phyloP scores from a whole-genome alignment of 139 green algal species.

The Tetradesmus lagerheimii region DNA sequence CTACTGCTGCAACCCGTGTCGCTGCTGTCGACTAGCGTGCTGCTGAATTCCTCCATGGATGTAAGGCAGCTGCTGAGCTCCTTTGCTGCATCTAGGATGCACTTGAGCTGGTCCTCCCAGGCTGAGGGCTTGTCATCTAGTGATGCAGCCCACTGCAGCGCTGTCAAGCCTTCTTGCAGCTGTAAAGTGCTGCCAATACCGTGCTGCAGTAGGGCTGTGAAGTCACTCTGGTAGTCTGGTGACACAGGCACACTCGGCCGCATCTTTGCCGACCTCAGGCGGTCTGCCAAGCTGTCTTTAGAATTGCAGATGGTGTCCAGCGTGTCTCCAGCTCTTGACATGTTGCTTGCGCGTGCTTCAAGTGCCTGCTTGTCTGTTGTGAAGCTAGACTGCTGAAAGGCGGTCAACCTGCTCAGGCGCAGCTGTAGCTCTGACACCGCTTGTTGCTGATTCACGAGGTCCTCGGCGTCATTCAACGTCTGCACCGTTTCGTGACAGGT shows the following conservation, averaged over 20 bases:
- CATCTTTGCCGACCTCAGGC: slow-evolving; percentile 33
- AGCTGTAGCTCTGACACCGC: not conserved
- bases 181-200: not conserved
- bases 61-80: not conserved
- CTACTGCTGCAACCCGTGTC: not conserved
- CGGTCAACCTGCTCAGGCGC: not conserved
- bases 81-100: slow-evolving; percentile 17
- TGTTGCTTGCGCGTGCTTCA: not conserved
- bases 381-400: not conserved
- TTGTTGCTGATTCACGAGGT: not conserved
- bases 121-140: slow-evolving; percentile 8
- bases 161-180: not conserved
- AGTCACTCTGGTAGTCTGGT: slow-evolving; percentile 28
- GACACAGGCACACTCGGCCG: slow-evolving; percentile 40
- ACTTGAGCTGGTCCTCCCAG: slow-evolving; percentile 41
- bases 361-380: slow-evolving; percentile 5
- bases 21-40: not conserved
- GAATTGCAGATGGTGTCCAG: not conserved
- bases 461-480: not conserved
- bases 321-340: not conserved
- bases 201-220: slow-evolving; percentile 26
- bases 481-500: not conserved
- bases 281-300: slow-evolving; percentile 37
- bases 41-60: slow-evolving; percentile 34
- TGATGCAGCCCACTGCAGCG: slow-evolving; percentile 27